Percentiles rank a stretch among this genome's conserved stretches.
Conservation (phyloP, 805 yeast genomes). For the Ogataea glucozyma region DNA sequence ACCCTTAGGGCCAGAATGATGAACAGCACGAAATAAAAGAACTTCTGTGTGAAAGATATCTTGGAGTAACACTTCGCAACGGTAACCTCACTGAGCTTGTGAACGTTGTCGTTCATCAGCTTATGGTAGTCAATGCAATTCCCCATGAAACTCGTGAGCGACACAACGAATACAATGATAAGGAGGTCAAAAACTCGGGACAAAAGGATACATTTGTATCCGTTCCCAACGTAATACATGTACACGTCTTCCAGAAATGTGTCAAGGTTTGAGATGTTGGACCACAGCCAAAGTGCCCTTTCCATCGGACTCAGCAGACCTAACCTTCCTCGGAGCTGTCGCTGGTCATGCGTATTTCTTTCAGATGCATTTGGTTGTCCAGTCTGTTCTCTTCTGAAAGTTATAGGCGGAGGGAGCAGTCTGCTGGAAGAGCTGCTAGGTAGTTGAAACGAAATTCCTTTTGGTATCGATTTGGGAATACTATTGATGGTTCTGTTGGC, state of each 20-base stretch:
- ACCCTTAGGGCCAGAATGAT: conserved; percentile 53
- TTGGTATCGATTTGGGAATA: conserved; percentile 27
- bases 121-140: conserved; percentile 71
- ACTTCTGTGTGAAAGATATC: conserved; percentile 50
- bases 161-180: conserved; percentile 77
- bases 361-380: conserved; percentile 9
- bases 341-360: conserved; percentile 19
- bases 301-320: conserved; percentile 62
- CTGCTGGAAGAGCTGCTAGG: conserved; percentile 19
- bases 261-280: conserved; percentile 91
- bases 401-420: conserved; percentile 22
- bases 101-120: conserved; percentile 31
- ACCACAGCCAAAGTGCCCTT: conserved; percentile 93
- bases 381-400: conserved; percentile 17
- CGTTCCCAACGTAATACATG: conserved; percentile 81
- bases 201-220: conserved; percentile 74
- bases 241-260: conserved; percentile 81
- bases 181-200: conserved; percentile 64
- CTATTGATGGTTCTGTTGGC: conserved; percentile 30
- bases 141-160: conserved; percentile 74
- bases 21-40: conserved; percentile 63
- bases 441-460: conserved; percentile 24
- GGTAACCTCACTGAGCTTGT: conserved; percentile 45
- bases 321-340: conserved; percentile 31
- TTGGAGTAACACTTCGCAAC: conserved; percentile 49